Base-by-base conservation (phyloP, 108 stramenopile genomes). In the Nannochloropsis gaditana region DNA sequence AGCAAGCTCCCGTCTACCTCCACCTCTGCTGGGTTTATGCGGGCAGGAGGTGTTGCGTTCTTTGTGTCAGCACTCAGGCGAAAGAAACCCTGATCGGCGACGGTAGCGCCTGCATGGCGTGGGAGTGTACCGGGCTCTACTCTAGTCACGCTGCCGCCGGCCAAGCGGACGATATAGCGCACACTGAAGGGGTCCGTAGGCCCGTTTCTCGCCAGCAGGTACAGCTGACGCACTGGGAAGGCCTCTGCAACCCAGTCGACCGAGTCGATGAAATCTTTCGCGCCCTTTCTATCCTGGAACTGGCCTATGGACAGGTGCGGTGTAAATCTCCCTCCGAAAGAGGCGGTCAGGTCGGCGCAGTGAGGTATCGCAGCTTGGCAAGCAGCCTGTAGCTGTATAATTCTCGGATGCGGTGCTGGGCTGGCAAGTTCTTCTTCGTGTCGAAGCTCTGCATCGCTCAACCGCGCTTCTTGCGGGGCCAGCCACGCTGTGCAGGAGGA, bases 1-100 rank as follows among this genome's bases (percentile, higher is more conserved):
- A 82, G 82, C 43, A 45, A 45, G 43, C 44, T 45, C 21, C 82
- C 82, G 82, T 82, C 82, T 5, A 82, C 82, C 45, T 82, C 82
- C 4, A 21, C 59, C 19, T 73, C 59, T 73, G 59, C 19, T n/a
- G 59, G 59, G n/a, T 31, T 31, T 31, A 31, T 31, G 31, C 19
- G 8, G n/a, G n/a, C 19, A 73, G 59, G n/a, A 73, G 4, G 59
- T n/a, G 6, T 73, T 2, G 59, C 59, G 6, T 4, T 6, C 59
- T 15, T 73, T 8, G 59, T 73, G 19, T 0, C 59, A 73, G 59
- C 3, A n/a, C 31, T 31, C 31, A 31, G 31, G 31, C 31, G 31
- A 31, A 31, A 31, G 31, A 31, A 1, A 31, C 31, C 31, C 31
- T 31, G 31, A 31, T 31, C 31, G 31, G 31, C 31, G 1, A 31